A percentile compares a stretch with the other conserved stretches of the same genome.
Evolutionary conservation across 352 stramenopile genomes (phyloP).

Genomic region (Pythium oligandrum): DNA sequence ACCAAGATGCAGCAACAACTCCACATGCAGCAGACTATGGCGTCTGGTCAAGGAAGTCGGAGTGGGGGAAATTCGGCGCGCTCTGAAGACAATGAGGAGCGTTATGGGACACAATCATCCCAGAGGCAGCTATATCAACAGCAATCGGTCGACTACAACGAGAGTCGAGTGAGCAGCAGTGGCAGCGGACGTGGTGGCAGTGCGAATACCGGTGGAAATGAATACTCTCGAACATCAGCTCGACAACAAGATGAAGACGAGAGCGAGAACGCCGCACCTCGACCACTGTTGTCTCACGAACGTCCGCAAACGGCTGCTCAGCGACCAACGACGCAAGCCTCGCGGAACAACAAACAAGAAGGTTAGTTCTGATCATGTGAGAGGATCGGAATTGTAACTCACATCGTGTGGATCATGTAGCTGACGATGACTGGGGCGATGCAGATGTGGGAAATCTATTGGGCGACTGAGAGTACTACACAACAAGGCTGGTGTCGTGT

Average conservation of each 20-base stretch:
- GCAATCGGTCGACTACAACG: constrained; percentile 15
- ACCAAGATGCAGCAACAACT: constrained; percentile 28
- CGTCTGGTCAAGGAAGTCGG: constrained; percentile 10
- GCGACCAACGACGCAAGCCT: constrained; percentile 18
- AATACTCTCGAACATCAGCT: constrained; percentile 5
- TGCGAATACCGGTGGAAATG: not conserved
- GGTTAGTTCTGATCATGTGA: constrained; percentile 21
- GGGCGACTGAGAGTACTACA: constrained; percentile 32
- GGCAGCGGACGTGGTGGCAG: constrained; percentile 10
- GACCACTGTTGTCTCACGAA: constrained; percentile 27
- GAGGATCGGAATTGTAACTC: too few species aligned
- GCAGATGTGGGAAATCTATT: constrained; percentile 74
- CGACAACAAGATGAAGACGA: constrained; percentile 25
- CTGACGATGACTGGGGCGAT: constrained; percentile 72
- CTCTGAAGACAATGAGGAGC: constrained; percentile 27
- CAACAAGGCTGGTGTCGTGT: not conserved
- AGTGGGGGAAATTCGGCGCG: constrained; percentile 19
- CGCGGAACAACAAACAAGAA: constrained; percentile 42
- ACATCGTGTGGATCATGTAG: constrained; percentile 3
- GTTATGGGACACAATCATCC: constrained; percentile 13
- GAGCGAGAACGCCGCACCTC: constrained; percentile 37
- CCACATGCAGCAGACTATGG: constrained; percentile 21
- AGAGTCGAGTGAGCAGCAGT: constrained; percentile 12
- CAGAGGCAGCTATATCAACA: constrained; percentile 22
- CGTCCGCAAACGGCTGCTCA: constrained; percentile 15